A percentile compares a stretch with the other conserved stretches of the same genome.
Conservation (phyloP, 345 rosid genomes). For the Pistacia vera region DNA sequence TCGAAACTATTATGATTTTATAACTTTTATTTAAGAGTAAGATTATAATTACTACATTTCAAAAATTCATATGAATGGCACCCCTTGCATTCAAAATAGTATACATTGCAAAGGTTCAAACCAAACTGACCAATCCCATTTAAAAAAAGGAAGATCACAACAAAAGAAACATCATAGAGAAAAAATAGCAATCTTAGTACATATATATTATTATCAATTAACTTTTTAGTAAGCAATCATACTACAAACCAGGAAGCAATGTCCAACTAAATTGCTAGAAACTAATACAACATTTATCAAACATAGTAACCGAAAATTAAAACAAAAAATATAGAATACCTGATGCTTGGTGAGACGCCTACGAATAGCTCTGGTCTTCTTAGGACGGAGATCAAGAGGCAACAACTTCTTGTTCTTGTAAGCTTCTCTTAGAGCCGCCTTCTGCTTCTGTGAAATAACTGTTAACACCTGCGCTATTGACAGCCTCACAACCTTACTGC, state of each 20-base stretch:
- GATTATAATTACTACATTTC: background rate
- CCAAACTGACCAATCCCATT: no score
- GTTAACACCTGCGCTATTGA: constrained; percentile 61
- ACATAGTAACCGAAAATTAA: no score
- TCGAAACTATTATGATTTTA: no score
- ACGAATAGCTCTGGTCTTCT: constrained; percentile 64
- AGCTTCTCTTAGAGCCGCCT: constrained; percentile 48
- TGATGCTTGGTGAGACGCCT: constrained; percentile 61
- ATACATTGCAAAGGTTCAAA: no score
- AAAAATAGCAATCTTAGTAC: no score
- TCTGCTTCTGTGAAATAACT: constrained; percentile 52
- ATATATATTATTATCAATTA: background rate
- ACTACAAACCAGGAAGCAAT: background rate
- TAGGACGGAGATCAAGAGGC: constrained; percentile 67
- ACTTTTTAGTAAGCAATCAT: background rate
- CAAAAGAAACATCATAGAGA: no score
- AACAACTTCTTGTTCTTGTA: constrained; percentile 50
- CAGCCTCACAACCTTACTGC: constrained; percentile 57
- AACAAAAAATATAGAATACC: constrained; percentile 22
- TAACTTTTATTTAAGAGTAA: no score
- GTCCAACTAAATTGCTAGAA: background rate
- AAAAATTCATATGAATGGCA: background rate
- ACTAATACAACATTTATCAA: background rate
- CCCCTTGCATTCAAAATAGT: background rate
- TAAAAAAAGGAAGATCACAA: no score